A percentile compares a stretch with the other conserved stretches of the same genome.
Conservation (phyloP, 2,329 filamentous ascomycete genomes). For the Zasmidium cellare region DNA sequence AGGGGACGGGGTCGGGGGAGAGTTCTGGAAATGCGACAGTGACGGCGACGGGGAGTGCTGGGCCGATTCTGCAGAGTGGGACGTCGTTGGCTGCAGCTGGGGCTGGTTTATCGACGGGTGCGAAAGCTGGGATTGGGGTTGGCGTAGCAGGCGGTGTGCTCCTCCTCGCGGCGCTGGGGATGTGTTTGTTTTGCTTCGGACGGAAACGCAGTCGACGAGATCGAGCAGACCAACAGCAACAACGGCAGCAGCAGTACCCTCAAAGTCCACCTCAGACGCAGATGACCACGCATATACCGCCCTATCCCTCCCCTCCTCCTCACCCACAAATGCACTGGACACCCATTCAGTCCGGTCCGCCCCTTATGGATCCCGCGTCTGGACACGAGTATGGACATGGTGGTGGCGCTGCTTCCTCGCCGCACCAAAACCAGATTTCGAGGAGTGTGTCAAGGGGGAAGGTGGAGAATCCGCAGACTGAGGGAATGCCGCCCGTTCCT, state of each 20-base stretch:
- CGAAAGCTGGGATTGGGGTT: conserved; percentile 27
- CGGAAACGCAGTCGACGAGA: conserved; percentile 11
- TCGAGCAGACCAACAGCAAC: neutral
- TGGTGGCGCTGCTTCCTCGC: too few relatives aligned
- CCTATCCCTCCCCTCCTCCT: conserved; percentile 6
- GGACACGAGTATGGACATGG: too few relatives aligned
- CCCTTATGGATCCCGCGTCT: neutral
- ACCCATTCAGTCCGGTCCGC: neutral
- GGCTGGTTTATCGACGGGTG: conserved; percentile 20
- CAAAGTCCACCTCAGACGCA: too few relatives aligned
- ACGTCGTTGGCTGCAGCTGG: neutral
- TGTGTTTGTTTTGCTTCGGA: conserved; percentile 14
- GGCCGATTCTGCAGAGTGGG: neutral
- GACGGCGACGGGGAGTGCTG: conserved; percentile 5
- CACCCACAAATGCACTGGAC: conserved; percentile 3
- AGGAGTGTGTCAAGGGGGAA: neutral
- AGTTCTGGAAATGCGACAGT: neutral
- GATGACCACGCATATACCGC: neutral
- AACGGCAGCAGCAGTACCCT: conserved; percentile 4
- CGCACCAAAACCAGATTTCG: neutral
- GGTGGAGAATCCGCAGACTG: neutral
- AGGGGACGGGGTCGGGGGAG: neutral
- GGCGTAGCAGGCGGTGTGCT: conserved; percentile 22
- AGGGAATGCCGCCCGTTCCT: neutral
- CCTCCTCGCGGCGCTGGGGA: conserved; percentile 17